Evolutionary conservation across 495 filamentous ascomycete species (phyloP), one percentile per base, ranked within the genome.

Genomic region (Aspergillus asperescens): DNA sequence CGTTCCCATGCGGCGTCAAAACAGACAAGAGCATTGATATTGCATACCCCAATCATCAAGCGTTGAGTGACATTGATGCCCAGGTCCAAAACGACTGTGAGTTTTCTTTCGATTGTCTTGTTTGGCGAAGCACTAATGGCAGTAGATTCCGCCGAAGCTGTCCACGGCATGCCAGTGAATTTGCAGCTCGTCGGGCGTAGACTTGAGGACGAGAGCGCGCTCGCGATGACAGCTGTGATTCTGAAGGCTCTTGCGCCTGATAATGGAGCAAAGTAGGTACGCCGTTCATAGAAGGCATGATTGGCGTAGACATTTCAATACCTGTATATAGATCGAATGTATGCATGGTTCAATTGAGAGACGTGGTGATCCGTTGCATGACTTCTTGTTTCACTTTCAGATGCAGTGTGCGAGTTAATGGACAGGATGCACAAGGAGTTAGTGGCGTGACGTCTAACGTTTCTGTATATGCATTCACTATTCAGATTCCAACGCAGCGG

Each of bases 1-100:
- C 50, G n/a, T 52, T 52, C 41, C 50, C 50, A 1, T 52, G 50
- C 13, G 50, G 50, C 3, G 41, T 52, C 12, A 38, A 25, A 7
- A 35, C 50, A 3, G 50, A 52, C 15, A 38, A 46, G 50, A 28
- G 13, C 7, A 6, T 52, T 10, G 50, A 52, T 28, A 29, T 2
- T 0, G 13, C 20, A 0, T 52, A 52, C 18, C 19, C 7, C 9
- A 29, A 52, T 19, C 40, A 52, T 15, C 19, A 35, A 31, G 15
- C 41, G 5, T 12, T 52, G 27, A 39, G 40, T 12, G 50, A 52
- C 3, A 20, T 37, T 8, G 50, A 52, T 31, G 50, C 41, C 1
- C 20, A 45, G 29, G 18, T 39, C 1, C 50, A 52, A 13, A 18
- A 13, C 1, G 50, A 52, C 15, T 52, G 50, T 52, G 18, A 37